Base-by-base conservation (phyloP, 768 basidiomycete species). In the Suillus hirtellus region DNA sequence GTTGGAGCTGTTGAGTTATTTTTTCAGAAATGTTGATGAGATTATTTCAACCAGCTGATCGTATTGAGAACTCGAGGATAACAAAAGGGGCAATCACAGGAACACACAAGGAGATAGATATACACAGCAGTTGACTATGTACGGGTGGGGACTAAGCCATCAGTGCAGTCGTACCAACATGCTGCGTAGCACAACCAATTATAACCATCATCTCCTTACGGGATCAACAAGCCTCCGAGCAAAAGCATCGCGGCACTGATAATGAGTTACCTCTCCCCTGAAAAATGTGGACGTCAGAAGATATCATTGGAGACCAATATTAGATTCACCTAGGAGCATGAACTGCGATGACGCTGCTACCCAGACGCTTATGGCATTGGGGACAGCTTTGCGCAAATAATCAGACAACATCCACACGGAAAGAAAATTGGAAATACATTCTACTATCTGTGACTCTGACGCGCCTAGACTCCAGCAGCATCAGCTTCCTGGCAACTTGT, bases 181-280 rank as follows among this genome's bases (percentile, higher is more conserved):
- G 24, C 24, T 40, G 5, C 12, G 56, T 24, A 24, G 21, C 55
- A 56, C 37, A 17, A 40, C 21, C 15, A 58, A 27, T 17, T 27
- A 27, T 19, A 6, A 6, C 17, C 15, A 58, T 53, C 56, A 65
- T 50, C 34, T 34, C 42, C 64, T 64, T 34, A 59, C 53, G 38
- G 68, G 76, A 64, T 84, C 82, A 52, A 80, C 81, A 60, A 89
- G 69, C 62, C 78, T 83, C 56, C 75, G 78, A 11, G 92, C 79
- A 71, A 95, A 97, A 0, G 83, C 82, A 72, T 97, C 96, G 34
- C 95, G 89, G 72, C 96, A 99, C 65, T 96, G 92, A 73, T 96
- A 95, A 76, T 98, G 96, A 0, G 95, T 99, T 2, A 97, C 96
- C 76, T 96, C 94, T 10, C 96, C 96, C 56, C 95, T 97, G 68